Conservation (phyloP, 2,329 filamentous ascomycete species). For the Catunica adiposa region DNA sequence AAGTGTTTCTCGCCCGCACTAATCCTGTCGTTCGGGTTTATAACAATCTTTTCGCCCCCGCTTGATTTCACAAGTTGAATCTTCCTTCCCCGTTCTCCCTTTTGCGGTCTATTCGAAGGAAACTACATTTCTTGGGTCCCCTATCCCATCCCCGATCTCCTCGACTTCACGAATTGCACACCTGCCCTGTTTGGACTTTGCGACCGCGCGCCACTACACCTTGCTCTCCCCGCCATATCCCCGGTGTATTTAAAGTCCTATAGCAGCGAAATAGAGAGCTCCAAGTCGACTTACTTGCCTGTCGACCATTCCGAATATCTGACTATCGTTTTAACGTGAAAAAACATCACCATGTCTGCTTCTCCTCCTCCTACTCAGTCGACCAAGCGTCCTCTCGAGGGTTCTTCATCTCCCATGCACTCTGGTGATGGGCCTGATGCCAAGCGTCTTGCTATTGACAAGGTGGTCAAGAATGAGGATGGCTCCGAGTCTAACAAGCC, state of each 20-base stretch:
- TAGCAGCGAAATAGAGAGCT: conserved; percentile 6
- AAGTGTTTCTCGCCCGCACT: background rate
- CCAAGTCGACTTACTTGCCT: background rate
- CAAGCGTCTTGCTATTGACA: conserved; percentile 91
- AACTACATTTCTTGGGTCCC: background rate
- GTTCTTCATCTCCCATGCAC: conserved; percentile 90
- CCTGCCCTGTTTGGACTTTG: conserved; percentile 3
- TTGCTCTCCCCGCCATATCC: conserved; percentile 8
- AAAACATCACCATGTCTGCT: conserved; percentile 44
- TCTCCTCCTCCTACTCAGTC: conserved; percentile 51
- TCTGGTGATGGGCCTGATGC: conserved; percentile 89
- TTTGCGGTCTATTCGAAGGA: background rate
- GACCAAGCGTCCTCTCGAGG: conserved; percentile 86
- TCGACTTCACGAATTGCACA: conserved; percentile 10
- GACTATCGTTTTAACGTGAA: background rate
- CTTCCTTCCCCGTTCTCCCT: background rate
- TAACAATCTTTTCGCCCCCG: background rate
- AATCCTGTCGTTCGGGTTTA: background rate
- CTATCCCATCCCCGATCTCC: background rate
- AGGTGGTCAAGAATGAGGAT: conserved; percentile 57
- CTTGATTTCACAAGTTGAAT: background rate
- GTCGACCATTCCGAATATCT: background rate
- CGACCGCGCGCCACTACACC: conserved; percentile 13
- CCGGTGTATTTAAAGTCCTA: conserved; percentile 12
- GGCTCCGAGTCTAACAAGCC: conserved; percentile 30